Evolutionary conservation across 2,329 filamentous ascomycete species (phyloP), one percentile per base, ranked within the genome.

Genomic region (Microdochium nivale): DNA sequence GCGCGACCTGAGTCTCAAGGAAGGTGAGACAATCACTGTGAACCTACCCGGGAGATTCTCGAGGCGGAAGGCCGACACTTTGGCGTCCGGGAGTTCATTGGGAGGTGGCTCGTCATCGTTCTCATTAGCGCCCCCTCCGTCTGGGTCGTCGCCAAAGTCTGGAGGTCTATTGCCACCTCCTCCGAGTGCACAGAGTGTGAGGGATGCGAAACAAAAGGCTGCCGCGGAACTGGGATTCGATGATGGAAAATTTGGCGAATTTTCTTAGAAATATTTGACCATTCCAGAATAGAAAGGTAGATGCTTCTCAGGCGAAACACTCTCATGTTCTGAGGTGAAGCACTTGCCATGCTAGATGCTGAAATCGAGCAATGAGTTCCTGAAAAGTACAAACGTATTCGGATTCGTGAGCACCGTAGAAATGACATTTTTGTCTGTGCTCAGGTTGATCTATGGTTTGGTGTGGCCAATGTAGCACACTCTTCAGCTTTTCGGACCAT

Each of bases 191-290:
- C 73, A 75, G 56, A 79, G 80, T 53, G 75, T 80, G n/a, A 83
- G 80, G 69, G 46, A 47, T 27, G 74, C 79, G 50, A 76, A 82
- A 66, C 78, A 81, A 25, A 55, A 62, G 60, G 77, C 79, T 13
- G 71, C 77, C 4, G 73, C 84, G 62, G 84, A 90, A 53, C 62
- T 92, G 57, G 88, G 88, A 0, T 94, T 94, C 60, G 89, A 95
- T 62, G 88, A 95, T 65, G 90, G 89, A 1, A 86, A 92, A 63
- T 91, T 90, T 78, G 89, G 88, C 21, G 89, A 95, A 69, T 95
- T 95, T 70, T 79, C 78, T 48, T 83, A 56, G 58, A 50, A 24
- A 10, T 3, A 19, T 19, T 23, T 19, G 40, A 11, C 11, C n/a
- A n/a, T n/a, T n/a, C n/a, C n/a, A n/a, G n/a, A n/a, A n/a, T n/a